These are phyloP conservation scores for Daldinia loculata DNA, from an alignment of 495 filamentous ascomycete species.

Conservation along the genomic window DNA sequence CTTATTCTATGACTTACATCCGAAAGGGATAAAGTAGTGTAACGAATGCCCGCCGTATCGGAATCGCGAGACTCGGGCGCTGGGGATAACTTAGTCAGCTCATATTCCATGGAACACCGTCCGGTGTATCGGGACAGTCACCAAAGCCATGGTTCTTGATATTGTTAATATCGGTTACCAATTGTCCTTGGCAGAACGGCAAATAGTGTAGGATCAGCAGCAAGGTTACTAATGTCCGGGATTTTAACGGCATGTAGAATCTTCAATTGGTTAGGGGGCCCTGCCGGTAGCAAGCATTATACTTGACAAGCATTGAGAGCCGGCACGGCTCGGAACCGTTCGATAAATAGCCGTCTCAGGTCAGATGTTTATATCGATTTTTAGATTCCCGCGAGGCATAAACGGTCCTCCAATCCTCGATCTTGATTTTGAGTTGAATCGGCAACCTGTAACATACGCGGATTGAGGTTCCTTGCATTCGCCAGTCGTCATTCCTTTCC, in stretches of 20 bases:
- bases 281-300: constrained; percentile 17
- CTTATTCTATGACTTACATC: constrained; percentile 6
- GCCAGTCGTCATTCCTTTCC: background rate
- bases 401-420: constrained; percentile 12
- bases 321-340: constrained; percentile 9
- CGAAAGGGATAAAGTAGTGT: constrained; percentile 22
- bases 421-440: constrained; percentile 9
- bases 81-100: constrained; percentile 16
- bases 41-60: constrained; percentile 26
- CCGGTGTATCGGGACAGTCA: constrained; percentile 9
- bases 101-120: background rate
- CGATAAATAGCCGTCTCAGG: constrained; percentile 33
- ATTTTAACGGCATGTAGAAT: constrained; percentile 21
- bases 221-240: constrained; percentile 16
- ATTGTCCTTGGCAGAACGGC: constrained; percentile 13
- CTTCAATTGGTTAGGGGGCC: constrained; percentile 25
- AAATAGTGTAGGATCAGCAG: constrained; percentile 19
- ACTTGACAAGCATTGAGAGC: background rate
- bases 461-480: constrained; percentile 14
- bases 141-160: constrained; percentile 10
- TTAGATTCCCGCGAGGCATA: constrained; percentile 25
- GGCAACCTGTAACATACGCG: constrained; percentile 8
- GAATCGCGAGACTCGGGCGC: constrained; percentile 14
- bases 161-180: constrained; percentile 3
- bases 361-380: constrained; percentile 30